Evolutionary conservation across 306 rosid species (phyloP), one percentile per base, ranked within the genome.

Genomic region (Fragaria iinumae): DNA sequence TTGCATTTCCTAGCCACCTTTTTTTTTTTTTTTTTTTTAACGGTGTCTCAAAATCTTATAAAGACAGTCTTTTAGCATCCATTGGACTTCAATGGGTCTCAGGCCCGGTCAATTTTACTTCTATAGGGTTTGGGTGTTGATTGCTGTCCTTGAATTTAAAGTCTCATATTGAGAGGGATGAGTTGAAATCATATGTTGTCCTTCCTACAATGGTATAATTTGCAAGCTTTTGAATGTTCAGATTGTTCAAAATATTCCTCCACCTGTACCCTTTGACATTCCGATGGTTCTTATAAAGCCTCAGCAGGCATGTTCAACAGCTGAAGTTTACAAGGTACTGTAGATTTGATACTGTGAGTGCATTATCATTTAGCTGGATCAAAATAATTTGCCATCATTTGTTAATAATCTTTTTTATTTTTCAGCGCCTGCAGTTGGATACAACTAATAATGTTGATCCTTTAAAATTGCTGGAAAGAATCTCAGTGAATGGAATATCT

Each of bases 221-320:
- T 81, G 70, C 69, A 60, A 29, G 65, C 36, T 10, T 55, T 55
- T 57, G 2, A 60, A 73, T 76, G 34, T 74, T 29, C 87, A 95
- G 97, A 77, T 92, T 82, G 98, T 95, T 72, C 80, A 95, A 83
- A 79, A 92, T 85, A 80, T 95, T 77, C 84, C 83, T 13, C 90
- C 96, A 67, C 90, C 95, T 11, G 72, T 89, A 80, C 80, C 92
- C 67, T 81, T 85, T 81, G 90, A 92, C 81, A 69, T 87, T 79
- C 98, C 98, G 50, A 88, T 95, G 97, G 93, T 91, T 84, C 98
- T 95, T 83, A 92, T 95, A 80, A 95, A 95, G 73, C 98, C 98
- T 43, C 93, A 70, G 69, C 81, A 92, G 76, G 98, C 97, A 69
- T 95, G 98, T 84, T 83, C 97, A 14, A 95, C 98, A 1, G 97